Percentiles rank a stretch among this genome's conserved stretches.
Evolutionary conservation across 2,329 filamentous ascomycete species (phyloP).

Genomic region (Neonectria faginata): DNA sequence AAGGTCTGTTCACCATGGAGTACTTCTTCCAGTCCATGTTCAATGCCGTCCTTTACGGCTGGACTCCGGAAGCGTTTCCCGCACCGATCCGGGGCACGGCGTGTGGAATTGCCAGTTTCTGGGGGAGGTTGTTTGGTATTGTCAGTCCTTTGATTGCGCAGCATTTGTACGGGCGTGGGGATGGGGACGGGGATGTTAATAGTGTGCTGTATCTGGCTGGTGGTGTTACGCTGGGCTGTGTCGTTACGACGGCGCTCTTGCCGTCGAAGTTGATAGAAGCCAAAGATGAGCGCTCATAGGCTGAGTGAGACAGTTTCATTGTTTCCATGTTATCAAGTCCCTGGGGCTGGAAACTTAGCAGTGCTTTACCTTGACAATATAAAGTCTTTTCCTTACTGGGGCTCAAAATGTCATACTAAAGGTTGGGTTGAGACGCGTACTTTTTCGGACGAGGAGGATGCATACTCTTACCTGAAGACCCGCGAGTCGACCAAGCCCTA

Average conservation of each 20-base stretch:
- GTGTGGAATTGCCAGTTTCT: constrained; percentile 68
- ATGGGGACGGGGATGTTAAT: constrained; percentile 56
- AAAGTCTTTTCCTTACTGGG: too few relatives aligned
- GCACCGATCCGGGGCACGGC: constrained; percentile 67
- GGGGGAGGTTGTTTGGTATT: constrained; percentile 69
- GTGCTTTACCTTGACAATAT: too few relatives aligned
- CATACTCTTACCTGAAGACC: neutral
- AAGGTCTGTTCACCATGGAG: constrained; percentile 56
- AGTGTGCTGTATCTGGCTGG: constrained; percentile 67
- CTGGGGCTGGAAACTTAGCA: too few relatives aligned
- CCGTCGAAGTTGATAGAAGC: constrained; percentile 55
- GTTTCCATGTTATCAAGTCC: neutral
- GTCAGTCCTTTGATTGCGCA: constrained; percentile 68
- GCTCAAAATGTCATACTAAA: too few relatives aligned
- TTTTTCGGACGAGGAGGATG: neutral
- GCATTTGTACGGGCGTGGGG: constrained; percentile 50
- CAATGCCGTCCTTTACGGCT: constrained; percentile 54
- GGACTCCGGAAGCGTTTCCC: constrained; percentile 69
- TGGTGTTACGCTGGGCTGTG: constrained; percentile 64
- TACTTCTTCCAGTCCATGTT: constrained; percentile 59
- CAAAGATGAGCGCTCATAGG: constrained; percentile 43
- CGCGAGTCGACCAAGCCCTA: neutral
- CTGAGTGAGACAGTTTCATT: neutral
- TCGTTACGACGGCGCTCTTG: constrained; percentile 61
- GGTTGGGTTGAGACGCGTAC: neutral